Evolutionary conservation across 495 filamentous ascomycete genomes (phyloP).

Genomic region (Talaromyces nanjingensis): DNA sequence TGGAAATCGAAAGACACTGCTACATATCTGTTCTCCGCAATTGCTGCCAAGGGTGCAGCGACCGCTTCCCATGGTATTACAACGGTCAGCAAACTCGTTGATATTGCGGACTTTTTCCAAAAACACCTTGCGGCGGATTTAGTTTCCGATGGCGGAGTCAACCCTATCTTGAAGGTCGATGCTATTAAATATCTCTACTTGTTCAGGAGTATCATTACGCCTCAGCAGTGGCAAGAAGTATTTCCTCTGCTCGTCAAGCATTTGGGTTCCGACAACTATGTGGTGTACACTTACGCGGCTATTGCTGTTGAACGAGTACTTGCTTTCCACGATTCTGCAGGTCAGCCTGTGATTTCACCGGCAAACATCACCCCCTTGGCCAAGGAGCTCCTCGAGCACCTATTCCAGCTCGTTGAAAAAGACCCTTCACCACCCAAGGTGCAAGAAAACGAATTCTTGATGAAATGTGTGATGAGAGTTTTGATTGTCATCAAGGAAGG

Average conservation of each 20-base stretch:
- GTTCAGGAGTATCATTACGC: conserved; percentile 85
- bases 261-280: conserved; percentile 77
- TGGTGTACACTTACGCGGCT: conserved; percentile 94
- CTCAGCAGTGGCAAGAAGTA: conserved; percentile 78
- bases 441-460: conserved; percentile 97
- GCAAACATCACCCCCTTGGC: conserved; percentile 68
- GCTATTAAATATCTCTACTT: conserved; percentile 95
- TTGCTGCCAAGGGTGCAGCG: conserved; percentile 82
- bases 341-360: conserved; percentile 67
- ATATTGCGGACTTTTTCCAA: conserved; percentile 89
- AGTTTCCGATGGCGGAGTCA: conserved; percentile 51
- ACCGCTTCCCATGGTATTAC: conserved; percentile 83
- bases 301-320: conserved; percentile 89
- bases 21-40: conserved; percentile 87
- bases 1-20: conserved; percentile 99
- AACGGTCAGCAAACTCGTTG: conserved; percentile 74
- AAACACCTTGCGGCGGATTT: conserved; percentile 82
- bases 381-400: conserved; percentile 78
- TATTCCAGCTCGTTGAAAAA: conserved; percentile 85
- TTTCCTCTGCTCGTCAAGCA: conserved; percentile 88
- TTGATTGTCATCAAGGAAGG: conserved; percentile 85
- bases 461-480: conserved; percentile 97
- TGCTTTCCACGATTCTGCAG: conserved; percentile 64
- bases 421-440: conserved; percentile 80
- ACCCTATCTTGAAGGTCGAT: conserved; percentile 90